Evolutionary conservation across 2,329 filamentous ascomycete species (phyloP).

Genomic region (Spiromastix sp.): DNA sequence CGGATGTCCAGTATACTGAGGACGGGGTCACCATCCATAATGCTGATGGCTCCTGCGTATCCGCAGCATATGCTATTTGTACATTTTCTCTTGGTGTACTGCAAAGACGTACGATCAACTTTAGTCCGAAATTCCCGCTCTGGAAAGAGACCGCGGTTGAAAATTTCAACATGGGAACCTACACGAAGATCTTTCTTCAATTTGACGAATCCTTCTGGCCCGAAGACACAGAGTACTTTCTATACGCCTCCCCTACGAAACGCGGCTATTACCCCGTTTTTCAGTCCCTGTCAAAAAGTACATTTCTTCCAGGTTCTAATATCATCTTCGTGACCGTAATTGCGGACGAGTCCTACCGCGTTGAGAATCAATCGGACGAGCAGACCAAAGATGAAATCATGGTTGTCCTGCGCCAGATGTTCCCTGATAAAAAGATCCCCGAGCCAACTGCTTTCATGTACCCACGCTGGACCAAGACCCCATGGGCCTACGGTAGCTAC

Average conservation of each 20-base stretch:
- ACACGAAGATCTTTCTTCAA: too few species aligned
- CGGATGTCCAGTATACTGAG: slow-evolving; percentile 42
- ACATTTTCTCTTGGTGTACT: slow-evolving; percentile 61
- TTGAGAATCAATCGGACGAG: slow-evolving; percentile 50
- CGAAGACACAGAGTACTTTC: slow-evolving; percentile 41
- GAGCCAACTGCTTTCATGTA: slow-evolving; percentile 53
- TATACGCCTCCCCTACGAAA: slow-evolving; percentile 40
- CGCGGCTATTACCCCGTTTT: slow-evolving; percentile 51
- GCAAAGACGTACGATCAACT: slow-evolving; percentile 50
- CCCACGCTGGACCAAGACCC: slow-evolving; percentile 45
- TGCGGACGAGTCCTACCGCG: slow-evolving; percentile 44
- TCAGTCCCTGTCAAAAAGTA: slow-evolving; percentile 50
- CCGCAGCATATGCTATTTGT: slow-evolving; percentile 52
- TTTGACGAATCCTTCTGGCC: slow-evolving; percentile 61
- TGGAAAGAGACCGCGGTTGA: too few species aligned
- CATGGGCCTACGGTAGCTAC: slow-evolving; percentile 51
- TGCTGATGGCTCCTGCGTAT: slow-evolving; percentile 45
- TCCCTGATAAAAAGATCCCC: slow-evolving; percentile 46
- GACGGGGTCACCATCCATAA: slow-evolving; percentile 44
- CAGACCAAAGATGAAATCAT: slow-evolving; percentile 48
- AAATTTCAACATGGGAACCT: too few species aligned
- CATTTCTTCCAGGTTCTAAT: slow-evolving; percentile 50
- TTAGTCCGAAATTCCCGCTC: slow-evolving; percentile 52
- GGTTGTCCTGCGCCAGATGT: slow-evolving; percentile 51
- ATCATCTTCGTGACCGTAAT: slow-evolving; percentile 58